These are phyloP conservation scores for Fonsecaea monophora DNA, from an alignment of 2,329 filamentous ascomycete species.

Conservation along the genomic window DNA sequence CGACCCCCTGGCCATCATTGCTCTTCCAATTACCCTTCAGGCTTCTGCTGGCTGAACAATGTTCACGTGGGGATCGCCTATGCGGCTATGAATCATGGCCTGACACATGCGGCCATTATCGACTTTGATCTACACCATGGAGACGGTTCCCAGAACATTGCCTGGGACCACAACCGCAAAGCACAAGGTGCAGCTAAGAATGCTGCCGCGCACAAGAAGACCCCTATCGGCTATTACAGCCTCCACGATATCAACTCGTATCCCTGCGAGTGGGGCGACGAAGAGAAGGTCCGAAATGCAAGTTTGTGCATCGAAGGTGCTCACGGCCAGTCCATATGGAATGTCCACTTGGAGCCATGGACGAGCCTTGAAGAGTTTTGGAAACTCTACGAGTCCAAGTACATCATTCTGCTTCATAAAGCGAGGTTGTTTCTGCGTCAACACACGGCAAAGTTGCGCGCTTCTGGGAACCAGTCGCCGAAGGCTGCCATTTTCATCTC, in stretches of 20 bases:
- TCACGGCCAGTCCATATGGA: conserved; percentile 94
- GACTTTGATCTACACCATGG: conserved; percentile 93
- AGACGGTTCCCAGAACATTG: conserved; percentile 92
- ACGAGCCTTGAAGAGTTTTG: conserved; percentile 84
- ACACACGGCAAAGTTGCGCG: conserved; percentile 71
- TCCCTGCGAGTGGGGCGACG: conserved; percentile 91
- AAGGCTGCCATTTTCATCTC: conserved; percentile 93
- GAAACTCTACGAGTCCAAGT: conserved; percentile 81
- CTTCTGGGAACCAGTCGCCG: conserved; percentile 66
- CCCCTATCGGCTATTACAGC: conserved; percentile 93
- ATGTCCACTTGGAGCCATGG: conserved; percentile 91
- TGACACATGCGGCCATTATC: conserved; percentile 92
- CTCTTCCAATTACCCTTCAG: conserved; percentile 84
- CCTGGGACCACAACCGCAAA: conserved; percentile 86
- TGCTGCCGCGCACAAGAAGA: conserved; percentile 77
- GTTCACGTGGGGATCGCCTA: conserved; percentile 97
- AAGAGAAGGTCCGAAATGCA: conserved; percentile 90
- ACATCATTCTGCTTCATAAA: conserved; percentile 79
- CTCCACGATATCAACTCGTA: conserved; percentile 98
- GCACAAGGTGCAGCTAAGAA: conserved; percentile 70
- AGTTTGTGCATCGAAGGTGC: conserved; percentile 94
- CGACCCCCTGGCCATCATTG: conserved; percentile 96
- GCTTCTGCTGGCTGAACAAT: conserved; percentile 99
- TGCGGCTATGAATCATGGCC: conserved; percentile 78
- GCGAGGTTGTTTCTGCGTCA: conserved; percentile 75